Evolutionary conservation across 2,329 filamentous ascomycete genomes (phyloP), one percentile per base, ranked within the genome.

Genomic region (Botryotinia calthae): DNA sequence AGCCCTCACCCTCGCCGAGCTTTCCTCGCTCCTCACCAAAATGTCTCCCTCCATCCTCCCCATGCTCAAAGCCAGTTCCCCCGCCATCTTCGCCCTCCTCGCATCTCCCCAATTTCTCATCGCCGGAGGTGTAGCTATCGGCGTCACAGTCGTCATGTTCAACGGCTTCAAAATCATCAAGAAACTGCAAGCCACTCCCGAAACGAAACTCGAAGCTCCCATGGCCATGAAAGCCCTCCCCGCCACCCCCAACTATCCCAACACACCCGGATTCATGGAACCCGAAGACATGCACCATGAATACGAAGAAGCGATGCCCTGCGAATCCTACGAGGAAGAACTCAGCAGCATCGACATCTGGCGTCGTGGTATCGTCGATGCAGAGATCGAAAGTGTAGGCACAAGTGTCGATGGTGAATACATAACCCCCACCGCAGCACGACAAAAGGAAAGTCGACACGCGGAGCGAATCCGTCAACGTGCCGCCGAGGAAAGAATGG

Each of bases 121-220:
- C 78, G 94, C 94, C 6, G 94, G 93, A 0, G 93, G 95, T 61
- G 90, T 97, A 22, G 93, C 93, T 0, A 90, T 97, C 0, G 96
- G 96, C 22, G 91, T 97, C n/a, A 98, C 96, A 0, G 90, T 98
- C 14, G 93, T 99, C 78, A 95, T 96, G 81, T 93, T 99, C 74
- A 96, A 96, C 71, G 95, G 96, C 8, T 98, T 94, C 88, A 98
- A 97, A 84, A 98, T 99, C 81, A 90, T 99, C 83, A 97, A 98
- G 86, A 91, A 90, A 78, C 93, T 98, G 76, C 85, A 85, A 78
- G 77, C 79, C 51, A 77, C 73, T n/a, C 64, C 64, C 0, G 73
- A 73, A 4, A 6, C 37, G 9, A 37, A 37, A 25, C 73, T 78
- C n/a, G 76, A 76, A 10, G 76, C 75, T 65, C 73, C 74, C 0